These are phyloP conservation scores for Fagus crenata DNA, from an alignment of 306 rosid species.

Conservation along the genomic window DNA sequence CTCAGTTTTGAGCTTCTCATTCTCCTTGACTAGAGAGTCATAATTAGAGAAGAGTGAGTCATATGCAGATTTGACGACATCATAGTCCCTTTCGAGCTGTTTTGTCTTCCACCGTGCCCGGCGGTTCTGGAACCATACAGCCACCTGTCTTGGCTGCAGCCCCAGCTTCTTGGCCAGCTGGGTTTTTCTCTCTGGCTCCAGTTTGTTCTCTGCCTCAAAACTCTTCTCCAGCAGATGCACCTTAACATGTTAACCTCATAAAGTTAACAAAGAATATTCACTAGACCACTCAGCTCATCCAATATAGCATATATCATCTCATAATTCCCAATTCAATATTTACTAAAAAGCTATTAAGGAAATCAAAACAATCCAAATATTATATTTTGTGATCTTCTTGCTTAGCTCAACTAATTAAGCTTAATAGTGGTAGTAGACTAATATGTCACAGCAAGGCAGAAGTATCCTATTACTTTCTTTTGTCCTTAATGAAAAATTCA, in stretches of 20 bases:
- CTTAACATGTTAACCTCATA: constrained; percentile 37
- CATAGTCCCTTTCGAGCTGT: constrained; percentile 95
- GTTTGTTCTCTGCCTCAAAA: constrained; percentile 94
- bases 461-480: neutral
- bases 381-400: neutral
- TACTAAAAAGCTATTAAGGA: constrained; percentile 9
- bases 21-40: constrained; percentile 70
- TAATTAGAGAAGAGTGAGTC: constrained; percentile 68
- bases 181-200: constrained; percentile 93
- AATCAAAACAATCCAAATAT: neutral
- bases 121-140: constrained; percentile 99
- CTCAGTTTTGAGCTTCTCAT: constrained; percentile 87
- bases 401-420: neutral
- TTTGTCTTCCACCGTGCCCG: constrained; percentile 99
- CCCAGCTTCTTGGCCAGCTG: constrained; percentile 94
- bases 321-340: constrained; percentile 22
- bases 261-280: constrained; percentile 18
- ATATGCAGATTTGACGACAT: constrained; percentile 79
- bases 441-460: neutral
- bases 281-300: neutral
- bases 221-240: constrained; percentile 90
- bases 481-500: neutral
- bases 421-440: neutral
- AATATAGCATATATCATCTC: constrained; percentile 13
- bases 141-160: constrained; percentile 95